Evolutionary conservation across 257 asterid species (phyloP), one percentile per base, ranked within the genome.

Genomic region (Ligustrum vulgare): DNA sequence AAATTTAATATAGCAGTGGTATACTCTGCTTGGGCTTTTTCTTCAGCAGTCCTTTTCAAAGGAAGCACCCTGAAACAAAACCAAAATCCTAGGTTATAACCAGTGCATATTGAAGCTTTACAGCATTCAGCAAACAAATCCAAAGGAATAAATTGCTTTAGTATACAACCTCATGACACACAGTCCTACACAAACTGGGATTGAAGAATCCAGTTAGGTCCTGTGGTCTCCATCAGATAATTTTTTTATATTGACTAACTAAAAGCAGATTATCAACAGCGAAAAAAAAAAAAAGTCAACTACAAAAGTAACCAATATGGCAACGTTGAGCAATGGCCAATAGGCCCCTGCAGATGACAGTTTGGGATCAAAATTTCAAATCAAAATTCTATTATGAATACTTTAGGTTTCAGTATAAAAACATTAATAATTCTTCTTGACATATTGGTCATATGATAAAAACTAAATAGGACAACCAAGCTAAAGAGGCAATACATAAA

Each of bases 11-110:
- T 71, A 63, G 87, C 82, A 80, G 91, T 91, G 79, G 96, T 93
- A 75, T 88, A 96, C 75, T 77, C 90, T 67, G 96, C 96, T 77
- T 86, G 92, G 78, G 88, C 91, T 83, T 82, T 93, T 85, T 91
- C 97, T 85, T 87, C 88, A 83, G 90, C 94, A 72, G 88, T 90
- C 84, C 88, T 89, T 76, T 84, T 93, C 78, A 91, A 87, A 74
- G 86, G 87, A 78, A 82, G 75, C 73, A 92, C 89, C 90, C 97
- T 94, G 90, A 80, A 86, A 71, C 43, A 28, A 82, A 67, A 67
- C 41, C 76, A 60, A 54, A 76, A 72, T 28, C 65, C 56, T 71
- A 80, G 72, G 33, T 85, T 69, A 71, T 72, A 16, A 79, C 66
- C 45, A 75, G 22, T 49, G 54, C 73, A 72, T 15, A 77, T 43